Evolutionary conservation across 257 asterid species (phyloP), one percentile per base, ranked within the genome.

Genomic region (Plectranthus barbatus): DNA sequence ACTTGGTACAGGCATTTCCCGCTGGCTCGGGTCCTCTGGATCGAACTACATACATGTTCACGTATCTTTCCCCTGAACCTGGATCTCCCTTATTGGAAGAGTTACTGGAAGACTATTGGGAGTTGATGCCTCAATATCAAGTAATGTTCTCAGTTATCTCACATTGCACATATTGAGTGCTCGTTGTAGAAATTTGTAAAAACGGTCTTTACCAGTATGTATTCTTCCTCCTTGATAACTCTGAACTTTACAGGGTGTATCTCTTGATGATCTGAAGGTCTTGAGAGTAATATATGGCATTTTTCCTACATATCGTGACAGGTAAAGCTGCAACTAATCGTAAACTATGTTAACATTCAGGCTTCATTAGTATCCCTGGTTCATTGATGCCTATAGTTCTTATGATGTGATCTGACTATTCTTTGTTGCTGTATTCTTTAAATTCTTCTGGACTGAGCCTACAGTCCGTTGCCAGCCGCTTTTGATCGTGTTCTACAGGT

Each of bases 41-140:
- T 44, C 94, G 98, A 78, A 92, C 98, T n/a, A 89, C 91, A 4
- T 92, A 92, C 64, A 88, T 92, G 98, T 92, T 92, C 76, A 89
- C 97, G 19, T 92, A 92, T 70, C 87, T 89, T 69, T 74, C 68
- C 70, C 98, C 98, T 3, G 87, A 81, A 62, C 98, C 95, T 1
- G 94, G 80, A 44, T 80, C 82, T 51, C 98, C 98, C 40, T 60
- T 67, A 37, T 80, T 91, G 74, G 98, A 91, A 76, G 98, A 91
- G 54, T 74, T 91, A 71, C 84, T 91, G 0, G 98, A 92, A 76
- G 97, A 92, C 60, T 92, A 81, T 69, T 92, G 98, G 98, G 90
- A 88, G 31, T 74, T 86, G 78, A 88, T 92, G 98, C 98, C 98
- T 11, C 74, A 72, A 8, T 92, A 92, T 79, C 98, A 92, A 88